Percentiles rank a stretch among this genome's conserved stretches.
These are phyloP conservation scores for Arctium minus DNA, from an alignment of 129 eudicot species.

Conservation along the genomic window DNA sequence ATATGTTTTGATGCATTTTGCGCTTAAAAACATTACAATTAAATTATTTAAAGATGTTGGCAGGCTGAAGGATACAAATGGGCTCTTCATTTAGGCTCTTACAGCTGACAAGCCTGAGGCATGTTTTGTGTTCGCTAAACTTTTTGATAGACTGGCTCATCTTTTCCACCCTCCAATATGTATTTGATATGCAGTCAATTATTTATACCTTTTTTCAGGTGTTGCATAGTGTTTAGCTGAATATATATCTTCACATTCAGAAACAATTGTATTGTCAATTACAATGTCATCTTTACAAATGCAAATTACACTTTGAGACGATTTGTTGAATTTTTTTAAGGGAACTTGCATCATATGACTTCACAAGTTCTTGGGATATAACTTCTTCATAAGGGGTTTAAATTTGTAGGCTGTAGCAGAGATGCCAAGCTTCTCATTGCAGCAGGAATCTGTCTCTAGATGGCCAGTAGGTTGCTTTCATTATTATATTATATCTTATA, in stretches of 20 bases:
- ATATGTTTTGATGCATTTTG: background rate
- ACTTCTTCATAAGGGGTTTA: too few relatives aligned
- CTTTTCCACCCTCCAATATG: background rate
- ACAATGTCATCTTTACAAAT: background rate
- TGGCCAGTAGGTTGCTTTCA: background rate
- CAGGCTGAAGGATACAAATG: background rate
- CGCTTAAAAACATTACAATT: too few relatives aligned
- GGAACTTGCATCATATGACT: conserved; percentile 30
- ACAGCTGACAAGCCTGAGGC: background rate
- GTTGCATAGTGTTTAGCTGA: background rate
- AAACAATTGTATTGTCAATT: conserved; percentile 7
- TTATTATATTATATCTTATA: conserved; percentile 5
- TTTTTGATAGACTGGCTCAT: background rate
- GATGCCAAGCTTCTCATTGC: too few relatives aligned
- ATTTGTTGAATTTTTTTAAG: background rate
- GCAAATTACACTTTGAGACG: background rate
- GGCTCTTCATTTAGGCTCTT: background rate
- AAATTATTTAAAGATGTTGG: too few relatives aligned
- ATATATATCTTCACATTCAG: background rate
- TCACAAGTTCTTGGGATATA: too few relatives aligned
- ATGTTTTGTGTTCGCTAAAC: background rate
- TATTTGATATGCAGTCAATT: background rate
- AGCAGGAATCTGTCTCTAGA: background rate
- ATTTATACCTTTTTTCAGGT: background rate
- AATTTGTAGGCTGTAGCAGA: too few relatives aligned